Conservation (phyloP, 2,329 filamentous ascomycete species). For the Alternaria sp. region DNA sequence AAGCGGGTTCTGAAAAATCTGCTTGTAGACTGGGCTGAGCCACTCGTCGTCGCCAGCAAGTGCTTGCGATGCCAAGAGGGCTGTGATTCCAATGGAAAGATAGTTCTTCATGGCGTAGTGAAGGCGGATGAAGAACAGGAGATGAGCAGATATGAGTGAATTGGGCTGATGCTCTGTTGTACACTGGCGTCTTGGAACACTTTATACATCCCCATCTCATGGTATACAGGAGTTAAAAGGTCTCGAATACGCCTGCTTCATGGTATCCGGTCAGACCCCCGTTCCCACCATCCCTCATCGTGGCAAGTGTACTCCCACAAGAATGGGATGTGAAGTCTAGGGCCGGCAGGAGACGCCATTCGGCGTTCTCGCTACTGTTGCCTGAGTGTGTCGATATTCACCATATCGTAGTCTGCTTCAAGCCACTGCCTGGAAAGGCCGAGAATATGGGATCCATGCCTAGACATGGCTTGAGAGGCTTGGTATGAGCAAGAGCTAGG, state of each 20-base stretch:
- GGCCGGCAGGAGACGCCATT: background rate
- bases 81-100: slow-evolving; percentile 16
- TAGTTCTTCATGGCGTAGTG: slow-evolving; percentile 20
- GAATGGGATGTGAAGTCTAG: background rate
- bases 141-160: slow-evolving; percentile 12
- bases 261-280: background rate
- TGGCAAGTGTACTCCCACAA: background rate
- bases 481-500: slow-evolving; percentile 2
- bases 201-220: slow-evolving; percentile 11
- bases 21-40: slow-evolving; percentile 44
- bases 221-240: background rate
- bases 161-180: slow-evolving; percentile 6
- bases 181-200: background rate
- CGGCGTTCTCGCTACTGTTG: slow-evolving; percentile 8
- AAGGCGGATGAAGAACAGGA: background rate
- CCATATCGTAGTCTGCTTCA: background rate
- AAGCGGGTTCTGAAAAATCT: slow-evolving; percentile 48
- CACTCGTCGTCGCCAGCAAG: slow-evolving; percentile 30
- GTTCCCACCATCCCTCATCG: background rate
- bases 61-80: slow-evolving; percentile 19
- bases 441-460: slow-evolving; percentile 1
- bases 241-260: background rate
- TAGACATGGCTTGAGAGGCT: slow-evolving; percentile 8
- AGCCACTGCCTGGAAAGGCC: background rate
- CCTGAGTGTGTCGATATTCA: slow-evolving; percentile 1